phyloP scores from a whole-genome alignment of 2,329 filamentous ascomycete genomes.

The Venturia nashicola region DNA sequence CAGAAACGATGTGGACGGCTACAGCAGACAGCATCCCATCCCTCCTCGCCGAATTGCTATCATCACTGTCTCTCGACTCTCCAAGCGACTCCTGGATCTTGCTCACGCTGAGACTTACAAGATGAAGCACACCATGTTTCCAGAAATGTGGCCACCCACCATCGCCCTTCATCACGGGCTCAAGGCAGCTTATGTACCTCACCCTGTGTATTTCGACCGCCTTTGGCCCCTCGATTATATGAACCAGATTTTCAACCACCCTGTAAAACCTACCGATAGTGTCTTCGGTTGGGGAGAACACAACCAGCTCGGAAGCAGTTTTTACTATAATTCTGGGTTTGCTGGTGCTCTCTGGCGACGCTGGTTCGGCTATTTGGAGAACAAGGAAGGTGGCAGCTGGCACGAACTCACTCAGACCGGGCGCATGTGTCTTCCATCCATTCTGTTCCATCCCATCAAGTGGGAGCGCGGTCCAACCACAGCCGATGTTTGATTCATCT shows the following conservation, averaged over 20 bases:
- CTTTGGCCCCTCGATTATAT: slow-evolving; percentile 46
- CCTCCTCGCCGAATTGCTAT: slow-evolving; percentile 66
- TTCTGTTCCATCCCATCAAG: slow-evolving; percentile 37
- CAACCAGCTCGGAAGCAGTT: slow-evolving; percentile 37
- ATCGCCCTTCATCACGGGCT: slow-evolving; percentile 64
- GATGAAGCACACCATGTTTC: slow-evolving; percentile 60
- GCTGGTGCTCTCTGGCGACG: slow-evolving; percentile 35
- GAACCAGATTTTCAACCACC: slow-evolving; percentile 37
- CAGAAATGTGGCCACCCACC: slow-evolving; percentile 68
- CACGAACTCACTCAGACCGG: slow-evolving; percentile 27
- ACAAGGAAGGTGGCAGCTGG: slow-evolving; percentile 24
- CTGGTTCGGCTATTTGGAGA: slow-evolving; percentile 36
- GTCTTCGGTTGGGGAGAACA: slow-evolving; percentile 40
- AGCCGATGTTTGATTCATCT: background rate
- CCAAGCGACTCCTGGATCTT: slow-evolving; percentile 56
- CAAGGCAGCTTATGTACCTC: slow-evolving; percentile 66
- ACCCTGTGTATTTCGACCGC: slow-evolving; percentile 69
- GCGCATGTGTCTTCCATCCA: slow-evolving; percentile 33
- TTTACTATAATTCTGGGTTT: slow-evolving; percentile 40
- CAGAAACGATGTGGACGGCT: slow-evolving; percentile 55
- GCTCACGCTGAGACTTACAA: slow-evolving; percentile 68
- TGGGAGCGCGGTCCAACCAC: slow-evolving; percentile 20
- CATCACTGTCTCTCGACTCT: slow-evolving; percentile 63
- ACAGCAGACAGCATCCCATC: slow-evolving; percentile 39
- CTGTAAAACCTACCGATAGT: slow-evolving; percentile 30